Percentiles rank a stretch among this genome's conserved stretches.
Conservation (phyloP, 1,284 basidiomycete species). For the Sanghuangporus baumii region DNA sequence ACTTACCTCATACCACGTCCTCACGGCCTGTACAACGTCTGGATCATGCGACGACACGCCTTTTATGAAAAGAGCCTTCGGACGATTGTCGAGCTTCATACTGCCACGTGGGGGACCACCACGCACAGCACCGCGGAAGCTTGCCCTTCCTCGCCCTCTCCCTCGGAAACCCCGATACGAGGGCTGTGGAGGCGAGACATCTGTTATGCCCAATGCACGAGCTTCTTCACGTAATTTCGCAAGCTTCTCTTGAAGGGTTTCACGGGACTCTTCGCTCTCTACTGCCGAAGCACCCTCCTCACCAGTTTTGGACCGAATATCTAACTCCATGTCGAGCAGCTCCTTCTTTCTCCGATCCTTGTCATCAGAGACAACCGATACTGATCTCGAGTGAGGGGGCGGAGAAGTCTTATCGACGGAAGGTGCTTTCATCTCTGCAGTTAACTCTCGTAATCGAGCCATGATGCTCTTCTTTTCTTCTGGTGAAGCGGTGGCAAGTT, state of each 20-base stretch:
- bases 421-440: slow-evolving; percentile 68
- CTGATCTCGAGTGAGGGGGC: slow-evolving; percentile 24
- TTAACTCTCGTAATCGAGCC: slow-evolving; percentile 70
- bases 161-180: slow-evolving; percentile 50
- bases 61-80: slow-evolving; percentile 75
- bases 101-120: slow-evolving; percentile 53
- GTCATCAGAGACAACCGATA: slow-evolving; percentile 31
- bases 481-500: slow-evolving; percentile 54
- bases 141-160: slow-evolving; percentile 64
- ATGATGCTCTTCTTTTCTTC: slow-evolving; percentile 82
- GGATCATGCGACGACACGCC: slow-evolving; percentile 42
- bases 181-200: slow-evolving; percentile 31
- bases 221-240: slow-evolving; percentile 83
- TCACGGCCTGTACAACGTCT: slow-evolving; percentile 54
- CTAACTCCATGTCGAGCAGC: slow-evolving; percentile 69
- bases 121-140: slow-evolving; percentile 55
- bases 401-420: slow-evolving; percentile 27
- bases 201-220: slow-evolving; percentile 70
- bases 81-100: slow-evolving; percentile 89
- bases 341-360: slow-evolving; percentile 54
- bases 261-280: slow-evolving; percentile 50
- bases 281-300: slow-evolving; percentile 9
- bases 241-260: slow-evolving; percentile 73
- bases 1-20: slow-evolving; percentile 79
- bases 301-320: slow-evolving; percentile 41